These are phyloP conservation scores for Ophiostoma australiae DNA, from an alignment of 2,329 filamentous ascomycete species.

Conservation along the genomic window DNA sequence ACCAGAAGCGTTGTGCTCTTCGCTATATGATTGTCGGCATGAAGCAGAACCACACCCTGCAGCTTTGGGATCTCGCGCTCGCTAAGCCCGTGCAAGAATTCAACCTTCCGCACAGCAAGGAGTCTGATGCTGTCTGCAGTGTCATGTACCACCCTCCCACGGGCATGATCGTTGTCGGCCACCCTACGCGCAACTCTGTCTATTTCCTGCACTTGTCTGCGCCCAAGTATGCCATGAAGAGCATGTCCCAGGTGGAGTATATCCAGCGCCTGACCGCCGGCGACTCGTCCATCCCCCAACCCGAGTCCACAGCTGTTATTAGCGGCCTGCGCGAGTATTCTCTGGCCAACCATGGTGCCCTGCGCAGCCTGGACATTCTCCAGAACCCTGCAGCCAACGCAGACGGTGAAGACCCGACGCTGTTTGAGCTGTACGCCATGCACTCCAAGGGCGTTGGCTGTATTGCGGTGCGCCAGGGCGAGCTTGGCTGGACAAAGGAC, in stretches of 20 bases:
- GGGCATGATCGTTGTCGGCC: slow-evolving; percentile 89
- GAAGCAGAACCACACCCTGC: slow-evolving; percentile 98
- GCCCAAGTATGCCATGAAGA: slow-evolving; percentile 80
- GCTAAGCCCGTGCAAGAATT: slow-evolving; percentile 96
- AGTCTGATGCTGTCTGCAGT: slow-evolving; percentile 96
- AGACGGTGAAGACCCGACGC: slow-evolving; percentile 61
- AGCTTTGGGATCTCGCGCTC: slow-evolving; percentile 95
- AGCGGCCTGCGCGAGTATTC: slow-evolving; percentile 95
- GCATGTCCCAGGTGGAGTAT: slow-evolving; percentile 82
- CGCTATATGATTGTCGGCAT: slow-evolving; percentile 96
- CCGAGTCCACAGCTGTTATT: slow-evolving; percentile 94
- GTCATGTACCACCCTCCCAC: slow-evolving; percentile 89
- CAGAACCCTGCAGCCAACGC: slow-evolving; percentile 61
- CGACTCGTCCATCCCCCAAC: slow-evolving; percentile 69
- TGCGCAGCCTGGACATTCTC: slow-evolving; percentile 87
- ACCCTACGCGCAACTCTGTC: slow-evolving; percentile 93
- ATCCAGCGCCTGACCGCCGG: slow-evolving; percentile 71
- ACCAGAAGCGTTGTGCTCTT: slow-evolving; percentile 80
- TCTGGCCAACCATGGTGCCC: slow-evolving; percentile 75
- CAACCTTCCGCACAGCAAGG: slow-evolving; percentile 90
- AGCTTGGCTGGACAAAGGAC: slow-evolving; percentile 86
- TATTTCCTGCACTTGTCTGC: slow-evolving; percentile 96
- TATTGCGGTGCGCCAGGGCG: slow-evolving; percentile 76
- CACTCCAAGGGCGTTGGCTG: slow-evolving; percentile 96
- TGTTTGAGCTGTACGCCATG: slow-evolving; percentile 96